Base-by-base conservation (phyloP, 2,329 filamentous ascomycete species). In the Penicillium sp. region DNA sequence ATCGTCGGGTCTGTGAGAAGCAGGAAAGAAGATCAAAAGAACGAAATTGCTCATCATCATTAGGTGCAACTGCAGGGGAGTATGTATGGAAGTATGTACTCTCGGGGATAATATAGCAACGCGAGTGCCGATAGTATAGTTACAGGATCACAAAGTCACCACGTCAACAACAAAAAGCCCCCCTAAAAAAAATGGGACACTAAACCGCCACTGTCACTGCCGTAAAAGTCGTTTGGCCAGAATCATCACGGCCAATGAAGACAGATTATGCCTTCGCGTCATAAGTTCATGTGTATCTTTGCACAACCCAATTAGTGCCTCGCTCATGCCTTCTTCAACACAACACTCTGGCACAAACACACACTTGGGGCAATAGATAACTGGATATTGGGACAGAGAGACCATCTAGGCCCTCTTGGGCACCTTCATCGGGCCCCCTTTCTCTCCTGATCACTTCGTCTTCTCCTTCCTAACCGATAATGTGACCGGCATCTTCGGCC, bases 261-360 rank as follows among this genome's bases (percentile, higher is more conserved):
- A 51, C 46, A 54, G 38, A 28, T 46, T 30, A 28, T 26, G 43
- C 60, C 60, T 61, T 66, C 59, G 59, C 33, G 58, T 69, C 67
- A 59, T 69, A 65, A 68, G 57, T 62, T 69, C 67, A 42, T 54
- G 55, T 66, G 49, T 61, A 59, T 65, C 58, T 52, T 53, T 62
- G 57, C 53, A 55, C 61, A 54, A 13, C 48, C 55, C 26, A 37
- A 43, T n/a, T 19, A 53, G 37, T 19, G 51, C 35, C 33, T 28
- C 19, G n/a, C 14, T 11, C 26, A 26, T n/a, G 11, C 33, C 19
- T 30, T n/a, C 6, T 19, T 22, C 35, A 28, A 14, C 10, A 19
- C 6, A 14, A 28, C 45, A 48, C 14, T 48, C 45, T 48, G 25
- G 45, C 45, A n/a, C 26, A 25, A 10, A 11, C 30, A 25, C 43